phyloP scores from a whole-genome alignment of 2,329 filamentous ascomycete species.

The Xylaria sp. region DNA sequence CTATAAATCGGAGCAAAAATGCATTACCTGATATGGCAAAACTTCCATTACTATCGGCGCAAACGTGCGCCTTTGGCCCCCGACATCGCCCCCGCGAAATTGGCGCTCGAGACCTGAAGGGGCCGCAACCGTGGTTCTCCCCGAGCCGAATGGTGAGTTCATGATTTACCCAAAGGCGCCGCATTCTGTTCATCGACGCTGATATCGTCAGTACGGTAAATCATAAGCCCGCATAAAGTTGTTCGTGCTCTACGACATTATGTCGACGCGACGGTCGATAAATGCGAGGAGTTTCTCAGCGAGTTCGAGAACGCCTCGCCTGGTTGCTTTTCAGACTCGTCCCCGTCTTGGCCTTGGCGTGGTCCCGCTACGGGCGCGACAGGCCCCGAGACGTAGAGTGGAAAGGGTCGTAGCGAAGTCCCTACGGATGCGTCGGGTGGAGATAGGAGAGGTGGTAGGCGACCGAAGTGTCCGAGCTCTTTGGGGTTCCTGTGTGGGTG shows the following conservation, averaged over 20 bases:
- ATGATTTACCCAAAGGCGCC: neutral
- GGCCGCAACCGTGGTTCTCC: constrained; percentile 16
- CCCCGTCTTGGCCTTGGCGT: constrained; percentile 23
- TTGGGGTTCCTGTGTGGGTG: too few relatives aligned
- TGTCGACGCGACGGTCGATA: constrained; percentile 17
- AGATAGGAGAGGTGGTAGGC: constrained; percentile 23
- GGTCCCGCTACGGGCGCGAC: constrained; percentile 27
- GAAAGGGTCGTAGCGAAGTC: constrained; percentile 6
- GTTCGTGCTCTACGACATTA: constrained; percentile 23
- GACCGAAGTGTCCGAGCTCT: constrained; percentile 22
- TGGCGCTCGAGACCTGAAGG: constrained; percentile 7
- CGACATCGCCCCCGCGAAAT: constrained; percentile 18
- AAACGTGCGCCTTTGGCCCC: constrained; percentile 10
- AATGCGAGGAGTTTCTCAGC: constrained; percentile 6
- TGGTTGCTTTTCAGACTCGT: constrained; percentile 1
- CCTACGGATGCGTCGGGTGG: neutral
- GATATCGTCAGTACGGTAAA: constrained; percentile 27
- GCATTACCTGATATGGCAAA: too few relatives aligned
- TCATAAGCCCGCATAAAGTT: constrained; percentile 29
- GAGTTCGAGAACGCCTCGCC: neutral
- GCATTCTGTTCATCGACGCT: constrained; percentile 13
- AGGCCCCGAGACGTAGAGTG: constrained; percentile 25
- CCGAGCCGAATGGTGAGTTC: neutral
- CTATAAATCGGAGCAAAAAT: too few relatives aligned
- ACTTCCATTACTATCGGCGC: too few relatives aligned